Base-by-base conservation (phyloP, 2,329 filamentous ascomycete genomes). In the Coniochaeta pulveracea region DNA sequence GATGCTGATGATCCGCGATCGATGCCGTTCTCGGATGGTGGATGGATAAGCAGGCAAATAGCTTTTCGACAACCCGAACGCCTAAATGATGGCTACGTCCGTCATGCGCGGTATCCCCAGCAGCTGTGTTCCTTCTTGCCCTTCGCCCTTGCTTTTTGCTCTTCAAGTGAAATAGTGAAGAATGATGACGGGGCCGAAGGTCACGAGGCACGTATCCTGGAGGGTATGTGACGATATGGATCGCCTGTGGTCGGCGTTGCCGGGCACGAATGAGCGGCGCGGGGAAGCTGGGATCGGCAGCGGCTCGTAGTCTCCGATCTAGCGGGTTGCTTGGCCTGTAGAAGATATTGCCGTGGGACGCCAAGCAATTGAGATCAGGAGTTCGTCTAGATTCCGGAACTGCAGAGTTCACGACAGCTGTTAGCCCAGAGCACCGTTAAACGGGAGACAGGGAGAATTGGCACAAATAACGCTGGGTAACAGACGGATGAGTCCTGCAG, bases 221-320 rank as follows among this genome's bases (percentile, higher is more conserved):
- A 26, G 51, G 61, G 40, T 63, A 69, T 36, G 60, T 63, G 37
- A 58, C 58, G 38, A 73, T 71, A 48, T 69, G 65, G 39, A 74
- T 72, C 26, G 66, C 69, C 43, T 72, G 67, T 26, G 66, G 68
- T 46, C 68, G 58, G 42, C 66, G 61, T 37, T 53, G 61, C 43
- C 68, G 63, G 36, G 59, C 60, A 45, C 63, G 61, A 47, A 68
- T 72, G 42, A 61, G 55, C 36, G 53, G 58, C 30, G 43, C 51
- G 37, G 49, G 60, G 42, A 56, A 51, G 19, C 37, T 37, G 22
- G 47, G 47, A n/a, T 39, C 34, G 15, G 41, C 36, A 19, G 41
- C 19, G 6, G 34, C 25, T 28, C 44, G 46, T 34, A 40, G 38
- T 26, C 43, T 40, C 33, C 40, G 41, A 18, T 49, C 47, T 29